Percentiles rank a stretch among this genome's conserved stretches.
Evolutionary conservation across 2,329 filamentous ascomycete genomes (phyloP).

Genomic region (Lecanosticta acicola): DNA sequence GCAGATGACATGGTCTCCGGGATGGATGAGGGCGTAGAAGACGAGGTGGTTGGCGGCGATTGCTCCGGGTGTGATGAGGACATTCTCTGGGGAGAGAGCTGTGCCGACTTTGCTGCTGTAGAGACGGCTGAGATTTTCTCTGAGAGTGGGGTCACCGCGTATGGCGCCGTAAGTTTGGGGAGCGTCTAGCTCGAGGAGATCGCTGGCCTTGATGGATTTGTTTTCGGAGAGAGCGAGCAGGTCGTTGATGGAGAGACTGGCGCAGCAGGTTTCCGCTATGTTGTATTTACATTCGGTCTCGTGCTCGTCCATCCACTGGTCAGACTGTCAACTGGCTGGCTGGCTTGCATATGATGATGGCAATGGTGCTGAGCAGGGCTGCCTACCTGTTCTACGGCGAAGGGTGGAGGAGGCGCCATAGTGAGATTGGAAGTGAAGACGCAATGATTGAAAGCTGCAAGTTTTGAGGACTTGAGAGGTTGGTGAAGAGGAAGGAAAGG

Average conservation of each 20-base stretch:
- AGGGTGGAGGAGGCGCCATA: slow-evolving; percentile 40
- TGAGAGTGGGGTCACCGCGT: slow-evolving; percentile 60
- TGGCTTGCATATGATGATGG: neutral
- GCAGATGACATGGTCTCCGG: slow-evolving; percentile 77
- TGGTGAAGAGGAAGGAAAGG: no score
- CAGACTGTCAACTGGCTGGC: slow-evolving; percentile 1
- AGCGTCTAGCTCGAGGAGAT: slow-evolving; percentile 47
- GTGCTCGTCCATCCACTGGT: slow-evolving; percentile 54
- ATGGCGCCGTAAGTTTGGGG: slow-evolving; percentile 70
- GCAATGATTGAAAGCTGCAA: neutral
- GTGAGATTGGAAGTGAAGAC: neutral
- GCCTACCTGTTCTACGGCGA: slow-evolving; percentile 64
- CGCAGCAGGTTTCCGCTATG: slow-evolving; percentile 72
- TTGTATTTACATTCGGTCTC: slow-evolving; percentile 56
- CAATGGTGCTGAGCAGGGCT: slow-evolving; percentile 17
- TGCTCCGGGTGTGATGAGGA: slow-evolving; percentile 73
- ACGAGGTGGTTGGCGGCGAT: slow-evolving; percentile 81
- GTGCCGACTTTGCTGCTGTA: slow-evolving; percentile 54
- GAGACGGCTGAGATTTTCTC: slow-evolving; percentile 60
- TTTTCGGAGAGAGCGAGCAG: slow-evolving; percentile 56
- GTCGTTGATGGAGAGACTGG: slow-evolving; percentile 67
- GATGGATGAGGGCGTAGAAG: slow-evolving; percentile 65
- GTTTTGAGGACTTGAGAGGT: neutral
- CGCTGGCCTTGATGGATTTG: slow-evolving; percentile 37
- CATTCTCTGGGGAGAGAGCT: slow-evolving; percentile 53